Percentiles rank a stretch among this genome's conserved stretches.
These are phyloP conservation scores for Sophora flavescens DNA, from an alignment of 306 rosid species.

Conservation along the genomic window DNA sequence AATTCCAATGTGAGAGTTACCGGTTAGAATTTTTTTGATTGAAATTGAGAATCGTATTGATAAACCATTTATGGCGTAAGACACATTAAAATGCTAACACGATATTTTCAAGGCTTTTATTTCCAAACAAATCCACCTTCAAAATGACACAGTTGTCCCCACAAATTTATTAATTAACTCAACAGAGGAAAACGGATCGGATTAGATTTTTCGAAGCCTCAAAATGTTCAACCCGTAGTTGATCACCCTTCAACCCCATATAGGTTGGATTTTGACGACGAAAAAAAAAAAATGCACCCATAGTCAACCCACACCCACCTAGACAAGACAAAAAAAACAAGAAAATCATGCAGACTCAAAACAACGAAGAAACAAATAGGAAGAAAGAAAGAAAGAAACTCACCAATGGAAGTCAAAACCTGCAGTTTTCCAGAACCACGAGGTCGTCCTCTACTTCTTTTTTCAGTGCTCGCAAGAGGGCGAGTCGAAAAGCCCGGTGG, in stretches of 20 bases:
- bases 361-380: neutral
- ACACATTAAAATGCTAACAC: neutral
- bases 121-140: conserved; percentile 16
- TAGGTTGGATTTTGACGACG: too few species aligned
- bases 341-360: neutral
- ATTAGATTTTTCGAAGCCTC: neutral
- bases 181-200: neutral
- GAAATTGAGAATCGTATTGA: neutral
- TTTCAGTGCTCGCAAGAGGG: neutral
- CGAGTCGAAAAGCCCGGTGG: conserved; percentile 1
- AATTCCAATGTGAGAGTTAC: neutral
- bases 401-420: conserved; percentile 60
- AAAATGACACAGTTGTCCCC: too few species aligned
- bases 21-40: neutral
- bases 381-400: neutral
- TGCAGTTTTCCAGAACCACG: conserved; percentile 66
- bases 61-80: neutral
- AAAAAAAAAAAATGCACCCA: neutral
- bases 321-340: neutral
- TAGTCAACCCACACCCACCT: too few species aligned
- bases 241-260: neutral
- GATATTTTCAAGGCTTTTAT: neutral
- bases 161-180: neutral
- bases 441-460: conserved; percentile 64
- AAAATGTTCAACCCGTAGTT: neutral